Evolutionary conservation across 768 basidiomycete species (phyloP).

Genomic region (Termitomyces sp.): DNA sequence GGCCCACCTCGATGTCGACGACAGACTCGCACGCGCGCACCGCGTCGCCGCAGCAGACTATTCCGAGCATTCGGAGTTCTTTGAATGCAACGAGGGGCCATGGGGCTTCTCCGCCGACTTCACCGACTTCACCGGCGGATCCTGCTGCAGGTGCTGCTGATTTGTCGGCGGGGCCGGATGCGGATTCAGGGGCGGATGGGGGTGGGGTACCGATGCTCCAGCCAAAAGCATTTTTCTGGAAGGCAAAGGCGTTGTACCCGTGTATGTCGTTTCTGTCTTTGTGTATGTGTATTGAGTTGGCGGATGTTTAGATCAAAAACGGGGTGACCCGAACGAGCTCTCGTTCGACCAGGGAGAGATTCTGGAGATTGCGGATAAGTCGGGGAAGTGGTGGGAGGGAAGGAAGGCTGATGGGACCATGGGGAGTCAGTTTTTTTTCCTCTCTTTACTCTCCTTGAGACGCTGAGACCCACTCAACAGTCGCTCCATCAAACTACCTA

Average conservation of each 20-base stretch:
- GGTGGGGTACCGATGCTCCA: background rate
- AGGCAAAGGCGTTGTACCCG: conserved; percentile 8
- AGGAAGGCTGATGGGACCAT: conserved; percentile 52
- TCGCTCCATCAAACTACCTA: background rate
- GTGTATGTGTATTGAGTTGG: background rate
- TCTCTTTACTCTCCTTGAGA: no score
- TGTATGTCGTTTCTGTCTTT: background rate
- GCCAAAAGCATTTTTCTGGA: background rate
- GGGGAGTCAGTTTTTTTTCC: no score
- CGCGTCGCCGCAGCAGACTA: background rate
- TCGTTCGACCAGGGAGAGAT: conserved; percentile 82
- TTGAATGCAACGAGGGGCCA: background rate
- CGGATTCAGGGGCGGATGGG: background rate
- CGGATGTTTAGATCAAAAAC: conserved; percentile 55
- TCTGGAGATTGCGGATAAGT: conserved; percentile 71
- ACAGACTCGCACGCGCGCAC: no score
- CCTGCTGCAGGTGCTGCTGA: background rate
- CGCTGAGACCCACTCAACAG: background rate
- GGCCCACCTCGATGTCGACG: background rate
- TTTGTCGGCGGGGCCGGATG: no score
- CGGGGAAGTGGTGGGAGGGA: conserved; percentile 86
- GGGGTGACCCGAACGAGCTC: conserved; percentile 76
- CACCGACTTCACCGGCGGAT: background rate
- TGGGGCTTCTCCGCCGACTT: background rate
- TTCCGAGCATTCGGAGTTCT: background rate